Conservation (phyloP, 108 stramenopile genomes). For the Nitzschia sp. region DNA sequence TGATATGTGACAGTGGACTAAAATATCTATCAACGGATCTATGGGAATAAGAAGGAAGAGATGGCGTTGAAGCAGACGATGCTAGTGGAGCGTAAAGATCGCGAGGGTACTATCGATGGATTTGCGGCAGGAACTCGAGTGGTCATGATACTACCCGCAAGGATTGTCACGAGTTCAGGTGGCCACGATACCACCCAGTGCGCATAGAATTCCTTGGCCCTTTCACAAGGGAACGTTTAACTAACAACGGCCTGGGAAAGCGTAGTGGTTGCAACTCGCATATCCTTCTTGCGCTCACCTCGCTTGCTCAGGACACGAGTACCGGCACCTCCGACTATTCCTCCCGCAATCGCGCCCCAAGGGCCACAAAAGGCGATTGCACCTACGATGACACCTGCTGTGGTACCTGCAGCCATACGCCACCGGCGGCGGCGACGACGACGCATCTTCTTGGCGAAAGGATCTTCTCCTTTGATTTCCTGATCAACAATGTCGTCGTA, state of each 20-base stretch:
- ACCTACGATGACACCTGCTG: constrained; percentile 13
- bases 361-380: constrained; percentile 15
- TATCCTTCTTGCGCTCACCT: constrained; percentile 18
- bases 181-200: not conserved
- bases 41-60: not conserved
- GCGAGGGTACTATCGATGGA: not conserved
- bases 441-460: constrained; percentile 17
- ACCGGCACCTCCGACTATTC: constrained; percentile 12
- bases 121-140: too few relatives aligned
- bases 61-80: too few relatives aligned
- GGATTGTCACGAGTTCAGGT: too few relatives aligned
- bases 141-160: too few relatives aligned
- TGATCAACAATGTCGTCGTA: not conserved
- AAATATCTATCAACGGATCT: constrained; percentile 35
- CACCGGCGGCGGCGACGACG: constrained; percentile 16
- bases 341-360: constrained; percentile 11
- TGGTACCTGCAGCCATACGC: constrained; percentile 15
- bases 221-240: not conserved
- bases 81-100: not conserved
- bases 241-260: not conserved
- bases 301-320: constrained; percentile 24
- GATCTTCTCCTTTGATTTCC: not conserved
- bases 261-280: not conserved
- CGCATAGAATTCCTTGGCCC: not conserved
- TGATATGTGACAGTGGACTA: constrained; percentile 37